phyloP scores from a whole-genome alignment of 2,329 filamentous ascomycete genomes.

The Diaporthe sp. region DNA sequence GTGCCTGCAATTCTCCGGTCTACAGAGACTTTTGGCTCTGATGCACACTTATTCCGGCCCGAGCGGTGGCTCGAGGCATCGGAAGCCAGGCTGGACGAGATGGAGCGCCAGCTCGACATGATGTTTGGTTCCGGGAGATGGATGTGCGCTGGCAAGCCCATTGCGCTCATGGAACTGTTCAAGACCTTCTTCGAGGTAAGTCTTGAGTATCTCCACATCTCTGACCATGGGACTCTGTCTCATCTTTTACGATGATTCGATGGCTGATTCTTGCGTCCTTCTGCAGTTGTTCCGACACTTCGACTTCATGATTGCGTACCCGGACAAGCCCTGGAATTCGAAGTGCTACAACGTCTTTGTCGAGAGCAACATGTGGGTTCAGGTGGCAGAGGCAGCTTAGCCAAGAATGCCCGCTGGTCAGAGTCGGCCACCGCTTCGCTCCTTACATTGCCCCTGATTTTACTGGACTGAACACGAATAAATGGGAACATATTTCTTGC shows the following conservation, averaged over 20 bases:
- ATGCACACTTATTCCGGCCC: constrained; percentile 57
- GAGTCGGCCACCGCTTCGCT: too few relatives aligned
- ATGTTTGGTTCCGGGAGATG: constrained; percentile 58
- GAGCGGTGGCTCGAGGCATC: constrained; percentile 58
- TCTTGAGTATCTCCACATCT: not conserved
- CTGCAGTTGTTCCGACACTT: constrained; percentile 27
- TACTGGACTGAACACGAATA: too few relatives aligned
- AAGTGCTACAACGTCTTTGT: constrained; percentile 28
- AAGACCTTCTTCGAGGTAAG: constrained; percentile 49
- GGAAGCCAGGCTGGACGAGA: constrained; percentile 48
- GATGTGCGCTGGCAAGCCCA: constrained; percentile 30
- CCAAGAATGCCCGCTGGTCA: not conserved
- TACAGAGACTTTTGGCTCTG: constrained; percentile 64
- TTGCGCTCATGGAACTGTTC: constrained; percentile 31
- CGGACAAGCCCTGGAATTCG: constrained; percentile 10
- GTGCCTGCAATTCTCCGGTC: constrained; percentile 72
- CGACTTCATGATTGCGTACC: constrained; percentile 26
- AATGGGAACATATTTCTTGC: too few relatives aligned
- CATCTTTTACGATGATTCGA: not conserved
- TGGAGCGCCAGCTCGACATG: constrained; percentile 59
- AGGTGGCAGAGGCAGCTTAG: not conserved
- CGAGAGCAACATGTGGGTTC: constrained; percentile 21
- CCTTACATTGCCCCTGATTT: not conserved
- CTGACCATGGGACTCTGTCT: not conserved
- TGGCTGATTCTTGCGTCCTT: not conserved